These are phyloP conservation scores for Aleurites moluccanus DNA, from an alignment of 441 rosid genomes.

Conservation along the genomic window DNA sequence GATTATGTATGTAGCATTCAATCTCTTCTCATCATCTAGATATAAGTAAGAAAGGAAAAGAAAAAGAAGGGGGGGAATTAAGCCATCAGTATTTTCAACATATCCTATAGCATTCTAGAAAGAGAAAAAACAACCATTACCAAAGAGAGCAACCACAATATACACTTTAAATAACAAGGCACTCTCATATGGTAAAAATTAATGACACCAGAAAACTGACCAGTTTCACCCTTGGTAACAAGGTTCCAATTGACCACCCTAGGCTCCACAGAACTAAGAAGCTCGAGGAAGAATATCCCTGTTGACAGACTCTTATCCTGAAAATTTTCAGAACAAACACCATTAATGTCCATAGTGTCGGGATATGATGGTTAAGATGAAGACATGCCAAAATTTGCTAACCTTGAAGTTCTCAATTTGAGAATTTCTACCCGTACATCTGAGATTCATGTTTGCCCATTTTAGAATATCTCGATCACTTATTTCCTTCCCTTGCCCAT, in stretches of 20 bases:
- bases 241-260: conserved; percentile 95
- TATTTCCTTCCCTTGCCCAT: conserved; percentile 72
- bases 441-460: conserved; percentile 82
- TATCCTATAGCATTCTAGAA: background rate
- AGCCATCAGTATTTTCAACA: background rate
- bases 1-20: conserved; percentile 92
- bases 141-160: background rate
- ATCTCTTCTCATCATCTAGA: conserved; percentile 76
- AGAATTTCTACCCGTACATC: conserved; percentile 56
- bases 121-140: background rate
- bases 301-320: conserved; percentile 72
- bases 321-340: conserved; percentile 5
- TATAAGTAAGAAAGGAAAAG: background rate
- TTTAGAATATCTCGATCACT: conserved; percentile 66
- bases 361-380: background rate
- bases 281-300: conserved; percentile 87
- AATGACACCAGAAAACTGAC: conserved; percentile 31
- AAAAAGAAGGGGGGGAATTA: background rate
- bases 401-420: conserved; percentile 85
- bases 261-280: conserved; percentile 84
- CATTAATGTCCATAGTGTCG: background rate
- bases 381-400: background rate
- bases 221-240: conserved; percentile 84
- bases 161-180: background rate
- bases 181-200: background rate